Evolutionary conservation across 2,329 filamentous ascomycete species (phyloP), one percentile per base, ranked within the genome.

Genomic region (Nemania bipapillata): DNA sequence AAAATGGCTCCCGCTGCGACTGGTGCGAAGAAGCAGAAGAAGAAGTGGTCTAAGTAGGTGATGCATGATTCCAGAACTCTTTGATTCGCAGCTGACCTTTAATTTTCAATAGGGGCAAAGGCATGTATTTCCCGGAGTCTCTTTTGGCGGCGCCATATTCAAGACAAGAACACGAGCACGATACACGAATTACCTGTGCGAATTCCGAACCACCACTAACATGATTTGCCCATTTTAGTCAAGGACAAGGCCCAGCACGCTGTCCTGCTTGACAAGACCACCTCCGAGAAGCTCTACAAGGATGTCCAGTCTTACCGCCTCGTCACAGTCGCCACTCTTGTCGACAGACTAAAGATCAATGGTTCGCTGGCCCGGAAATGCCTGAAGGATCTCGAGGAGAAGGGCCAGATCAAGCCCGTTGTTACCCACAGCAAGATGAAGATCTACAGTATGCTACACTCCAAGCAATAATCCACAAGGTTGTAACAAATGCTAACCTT

Each of bases 161-260:
- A 58, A 55, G 55, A 65, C 63, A 59, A 59, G 22, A 15, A 59
- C 35, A 24, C 63, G 42, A 71, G 61, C 50, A 62, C 45, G 59
- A 63, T 67, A 65, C 45, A 65, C 45, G 55, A 68, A 49, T 32
- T 47, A 22, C 24, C 4, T 45, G 17, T 49, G 9, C n/a, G 37
- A n/a, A 32, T 7, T 11, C 55, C 58, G 49, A 53, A 61, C 57
- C 61, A n/a, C 32, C 50, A 47, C 76, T 77, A 70, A 77, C 71
- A 20, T 66, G 42, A 53, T n/a, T 52, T n/a, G n/a, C 45, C 28
- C 57, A 35, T 40, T 12, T 73, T 63, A 79, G 96, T 99, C 89
- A 99, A 99, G 96, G 96, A 99, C 91, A 99, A 99, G 94, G 95
- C 96, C 86, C 92, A 98, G 85, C 96, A 99, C 90, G 93, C 92